Evolutionary conservation across 1,284 basidiomycete genomes (phyloP).

Genomic region (Cryptococcus sp.): DNA sequence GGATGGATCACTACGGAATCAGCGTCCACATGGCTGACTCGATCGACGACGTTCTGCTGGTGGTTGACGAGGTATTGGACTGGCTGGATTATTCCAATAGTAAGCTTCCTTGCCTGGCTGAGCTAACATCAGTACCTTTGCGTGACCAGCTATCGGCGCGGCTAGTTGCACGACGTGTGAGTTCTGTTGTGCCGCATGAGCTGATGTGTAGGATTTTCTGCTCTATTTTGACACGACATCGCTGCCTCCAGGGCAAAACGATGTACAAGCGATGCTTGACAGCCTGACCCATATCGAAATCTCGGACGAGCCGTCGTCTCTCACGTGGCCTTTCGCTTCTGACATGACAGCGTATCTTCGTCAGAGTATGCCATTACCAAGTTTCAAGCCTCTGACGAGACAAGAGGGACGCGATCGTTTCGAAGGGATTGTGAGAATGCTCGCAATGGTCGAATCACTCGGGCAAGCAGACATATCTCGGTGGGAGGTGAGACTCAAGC

Average conservation of each 20-base stretch:
- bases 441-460: constrained; percentile 7
- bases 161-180: constrained; percentile 17
- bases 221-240: constrained; percentile 10
- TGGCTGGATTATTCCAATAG: constrained; percentile 55
- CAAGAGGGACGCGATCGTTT: too few species aligned
- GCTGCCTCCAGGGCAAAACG: too few species aligned
- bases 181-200: constrained; percentile 1
- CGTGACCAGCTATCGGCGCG: constrained; percentile 12
- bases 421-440: too few species aligned
- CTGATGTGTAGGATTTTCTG: constrained; percentile 15
- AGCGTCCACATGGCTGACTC: constrained; percentile 71
- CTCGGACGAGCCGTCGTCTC: too few species aligned
- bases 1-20: constrained; percentile 80
- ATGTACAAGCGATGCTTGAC: too few species aligned
- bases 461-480: background rate
- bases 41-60: constrained; percentile 62
- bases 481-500: constrained; percentile 19
- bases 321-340: constrained; percentile 5
- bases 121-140: background rate
- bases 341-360: constrained; percentile 60
- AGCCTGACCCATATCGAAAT: too few species aligned
- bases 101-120: constrained; percentile 3
- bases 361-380: constrained; percentile 70
- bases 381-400: too few species aligned
- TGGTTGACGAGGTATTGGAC: constrained; percentile 63